Evolutionary conservation across 805 yeast species (phyloP).

Genomic region (Zygosaccharomyces rouxii): DNA sequence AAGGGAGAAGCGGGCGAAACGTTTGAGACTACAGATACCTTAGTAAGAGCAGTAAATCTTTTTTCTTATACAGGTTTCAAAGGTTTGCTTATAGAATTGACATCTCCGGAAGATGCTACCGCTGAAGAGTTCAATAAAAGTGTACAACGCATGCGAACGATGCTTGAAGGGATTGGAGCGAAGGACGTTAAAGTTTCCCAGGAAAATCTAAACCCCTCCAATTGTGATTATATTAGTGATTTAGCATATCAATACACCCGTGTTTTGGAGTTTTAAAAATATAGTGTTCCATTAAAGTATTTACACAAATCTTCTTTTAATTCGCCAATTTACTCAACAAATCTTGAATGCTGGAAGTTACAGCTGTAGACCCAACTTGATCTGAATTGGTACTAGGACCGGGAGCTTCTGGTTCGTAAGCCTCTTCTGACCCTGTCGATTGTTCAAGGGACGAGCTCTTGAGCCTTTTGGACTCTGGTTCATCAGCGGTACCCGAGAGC

Average conservation of each 20-base stretch:
- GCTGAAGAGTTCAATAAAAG: conserved; percentile 16
- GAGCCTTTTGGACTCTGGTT: conserved; percentile 6
- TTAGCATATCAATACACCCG: conserved; percentile 31
- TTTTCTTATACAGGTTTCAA: conserved; percentile 34
- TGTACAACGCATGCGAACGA: conserved; percentile 15
- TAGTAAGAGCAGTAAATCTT: conserved; percentile 28
- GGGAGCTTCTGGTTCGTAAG: conserved; percentile 16
- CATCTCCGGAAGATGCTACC: conserved; percentile 13
- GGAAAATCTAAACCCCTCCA: conserved; percentile 16
- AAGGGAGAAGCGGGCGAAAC: conserved; percentile 35
- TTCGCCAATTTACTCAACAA: conserved; percentile 34
- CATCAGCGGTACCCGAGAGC: conserved; percentile 4
- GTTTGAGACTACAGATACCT: conserved; percentile 21
- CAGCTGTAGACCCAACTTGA: conserved; percentile 16
- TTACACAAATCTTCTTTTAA: conserved; percentile 11
- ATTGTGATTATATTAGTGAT: conserved; percentile 19
- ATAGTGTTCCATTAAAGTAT: not conserved
- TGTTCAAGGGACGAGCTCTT: conserved; percentile 10
- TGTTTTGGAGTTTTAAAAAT: conserved; percentile 23
- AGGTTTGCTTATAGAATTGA: conserved; percentile 30
- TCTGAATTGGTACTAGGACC: conserved; percentile 9
- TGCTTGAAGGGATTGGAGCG: conserved; percentile 20
- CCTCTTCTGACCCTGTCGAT: conserved; percentile 7
- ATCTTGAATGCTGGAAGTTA: conserved; percentile 35
- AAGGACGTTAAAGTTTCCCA: conserved; percentile 22